Evolutionary conservation across 2,329 filamentous ascomycete species (phyloP).

Genomic region (Eurotiales sp.): DNA sequence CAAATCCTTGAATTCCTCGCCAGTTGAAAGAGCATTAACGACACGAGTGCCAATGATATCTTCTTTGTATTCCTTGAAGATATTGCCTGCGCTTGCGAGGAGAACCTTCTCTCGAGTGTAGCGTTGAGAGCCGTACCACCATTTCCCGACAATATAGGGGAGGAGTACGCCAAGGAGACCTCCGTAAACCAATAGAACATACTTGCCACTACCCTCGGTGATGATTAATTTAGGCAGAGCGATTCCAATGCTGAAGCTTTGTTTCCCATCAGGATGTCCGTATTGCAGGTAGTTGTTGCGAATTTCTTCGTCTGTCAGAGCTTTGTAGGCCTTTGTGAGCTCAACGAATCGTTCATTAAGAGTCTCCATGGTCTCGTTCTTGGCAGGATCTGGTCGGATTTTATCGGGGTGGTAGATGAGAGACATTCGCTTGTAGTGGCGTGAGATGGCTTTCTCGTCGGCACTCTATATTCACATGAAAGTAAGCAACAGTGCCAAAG

Average conservation of each 20-base stretch:
- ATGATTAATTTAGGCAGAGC: slow-evolving; percentile 90
- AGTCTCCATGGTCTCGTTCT: slow-evolving; percentile 82
- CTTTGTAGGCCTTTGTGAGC: slow-evolving; percentile 96
- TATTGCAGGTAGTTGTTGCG: slow-evolving; percentile 96
- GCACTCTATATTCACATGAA: slow-evolving; percentile 58
- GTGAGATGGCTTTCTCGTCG: slow-evolving; percentile 87
- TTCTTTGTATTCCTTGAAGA: slow-evolving; percentile 91
- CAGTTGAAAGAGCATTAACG: slow-evolving; percentile 74
- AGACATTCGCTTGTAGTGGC: slow-evolving; percentile 81
- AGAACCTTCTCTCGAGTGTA: slow-evolving; percentile 91
- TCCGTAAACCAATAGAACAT: slow-evolving; percentile 86
- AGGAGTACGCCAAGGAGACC: slow-evolving; percentile 81
- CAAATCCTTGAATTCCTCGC: slow-evolving; percentile 76
- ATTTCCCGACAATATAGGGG: slow-evolving; percentile 89
- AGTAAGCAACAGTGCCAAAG: slow-evolving; percentile 8
- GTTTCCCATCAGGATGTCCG: slow-evolving; percentile 95
- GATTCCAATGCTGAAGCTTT: slow-evolving; percentile 96
- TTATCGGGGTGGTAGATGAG: slow-evolving; percentile 92
- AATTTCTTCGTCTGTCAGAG: slow-evolving; percentile 93
- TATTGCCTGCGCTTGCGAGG: slow-evolving; percentile 86
- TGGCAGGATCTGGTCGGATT: slow-evolving; percentile 71
- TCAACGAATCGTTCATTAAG: slow-evolving; percentile 90
- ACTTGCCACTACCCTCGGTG: slow-evolving; percentile 91
- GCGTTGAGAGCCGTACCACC: slow-evolving; percentile 97
- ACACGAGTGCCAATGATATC: slow-evolving; percentile 76